Percentiles rank a stretch among this genome's conserved stretches.
phyloP scores from a whole-genome alignment of 2,329 filamentous ascomycete species.

The Pseudogymnoascus verrucosus region DNA sequence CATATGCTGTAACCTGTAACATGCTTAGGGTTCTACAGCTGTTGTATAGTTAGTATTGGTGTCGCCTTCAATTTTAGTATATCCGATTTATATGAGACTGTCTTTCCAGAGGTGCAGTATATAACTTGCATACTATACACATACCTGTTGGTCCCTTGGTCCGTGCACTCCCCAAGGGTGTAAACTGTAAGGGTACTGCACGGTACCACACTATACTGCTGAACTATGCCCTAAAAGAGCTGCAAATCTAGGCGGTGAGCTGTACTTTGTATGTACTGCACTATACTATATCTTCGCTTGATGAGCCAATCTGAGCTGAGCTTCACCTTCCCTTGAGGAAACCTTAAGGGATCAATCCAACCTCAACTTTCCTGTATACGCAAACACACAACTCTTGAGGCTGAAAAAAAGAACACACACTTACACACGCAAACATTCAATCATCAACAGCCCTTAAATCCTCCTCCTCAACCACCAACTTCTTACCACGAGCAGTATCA shows the following conservation, averaged over 20 bases:
- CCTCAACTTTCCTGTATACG: conserved; percentile 4
- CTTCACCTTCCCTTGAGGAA: not conserved
- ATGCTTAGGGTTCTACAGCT: too few relatives aligned
- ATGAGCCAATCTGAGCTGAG: not conserved
- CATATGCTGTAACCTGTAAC: not conserved
- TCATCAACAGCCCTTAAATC: not conserved
- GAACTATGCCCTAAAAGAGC: not conserved
- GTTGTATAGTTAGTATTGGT: not conserved
- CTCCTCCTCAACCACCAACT: not conserved
- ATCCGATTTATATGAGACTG: not conserved
- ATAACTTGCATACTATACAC: not conserved
- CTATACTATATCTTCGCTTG: not conserved
- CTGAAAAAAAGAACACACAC: not conserved
- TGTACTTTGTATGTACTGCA: not conserved
- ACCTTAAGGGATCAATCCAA: conserved; percentile 8
- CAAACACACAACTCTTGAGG: conserved; percentile 8
- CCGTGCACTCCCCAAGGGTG: not conserved
- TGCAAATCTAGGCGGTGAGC: not conserved
- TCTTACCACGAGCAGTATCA: not conserved
- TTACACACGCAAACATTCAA: conserved; percentile 4
- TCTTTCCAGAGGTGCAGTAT: not conserved
- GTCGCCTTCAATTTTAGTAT: not conserved
- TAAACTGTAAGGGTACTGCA: not conserved
- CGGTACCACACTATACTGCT: not conserved
- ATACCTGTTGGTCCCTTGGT: not conserved